A percentile compares a stretch with the other conserved stretches of the same genome.
Evolutionary conservation across 2,329 filamentous ascomycete genomes (phyloP).

Genomic region (Magnaporthales sp.): DNA sequence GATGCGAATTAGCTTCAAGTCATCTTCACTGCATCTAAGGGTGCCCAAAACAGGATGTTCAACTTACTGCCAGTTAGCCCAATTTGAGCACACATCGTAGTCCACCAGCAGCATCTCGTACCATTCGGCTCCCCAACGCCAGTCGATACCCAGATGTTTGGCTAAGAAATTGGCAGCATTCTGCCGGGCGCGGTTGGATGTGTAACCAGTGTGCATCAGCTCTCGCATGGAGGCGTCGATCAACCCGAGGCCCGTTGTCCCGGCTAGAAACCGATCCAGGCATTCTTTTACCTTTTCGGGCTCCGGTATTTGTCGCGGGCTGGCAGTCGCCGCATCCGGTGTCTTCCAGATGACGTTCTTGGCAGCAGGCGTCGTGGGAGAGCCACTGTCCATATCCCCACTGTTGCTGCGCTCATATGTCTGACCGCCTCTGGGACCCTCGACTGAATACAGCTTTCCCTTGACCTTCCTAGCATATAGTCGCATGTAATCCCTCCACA

Average conservation of each 20-base stretch:
- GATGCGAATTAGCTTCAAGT: background rate
- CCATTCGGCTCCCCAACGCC: constrained; percentile 75
- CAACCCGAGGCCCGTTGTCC: constrained; percentile 65
- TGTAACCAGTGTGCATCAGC: constrained; percentile 67
- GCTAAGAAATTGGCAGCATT: constrained; percentile 68
- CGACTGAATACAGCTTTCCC: constrained; percentile 51
- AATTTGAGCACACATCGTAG: constrained; percentile 69
- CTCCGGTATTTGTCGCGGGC: constrained; percentile 23
- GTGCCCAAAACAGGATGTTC: background rate
- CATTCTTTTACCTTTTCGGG: constrained; percentile 26
- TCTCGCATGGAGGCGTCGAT: constrained; percentile 74
- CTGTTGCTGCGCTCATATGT: background rate
- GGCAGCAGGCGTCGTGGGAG: background rate
- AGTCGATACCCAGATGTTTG: constrained; percentile 68
- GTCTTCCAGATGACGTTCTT: constrained; percentile 1
- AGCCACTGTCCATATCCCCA: background rate
- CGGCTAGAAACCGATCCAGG: constrained; percentile 52
- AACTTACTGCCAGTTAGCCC: constrained; percentile 64
- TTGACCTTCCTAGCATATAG: constrained; percentile 66
- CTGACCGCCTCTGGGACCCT: constrained; percentile 47
- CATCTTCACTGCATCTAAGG: background rate
- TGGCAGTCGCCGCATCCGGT: constrained; percentile 10
- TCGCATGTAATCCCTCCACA: constrained; percentile 78
- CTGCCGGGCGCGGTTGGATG: constrained; percentile 66
- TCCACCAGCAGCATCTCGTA: constrained; percentile 69